A percentile compares a stretch with the other conserved stretches of the same genome.
Evolutionary conservation across 169 alveolate genomes (phyloP).

Genomic region (Pseudocohnilembus persalinus): DNA sequence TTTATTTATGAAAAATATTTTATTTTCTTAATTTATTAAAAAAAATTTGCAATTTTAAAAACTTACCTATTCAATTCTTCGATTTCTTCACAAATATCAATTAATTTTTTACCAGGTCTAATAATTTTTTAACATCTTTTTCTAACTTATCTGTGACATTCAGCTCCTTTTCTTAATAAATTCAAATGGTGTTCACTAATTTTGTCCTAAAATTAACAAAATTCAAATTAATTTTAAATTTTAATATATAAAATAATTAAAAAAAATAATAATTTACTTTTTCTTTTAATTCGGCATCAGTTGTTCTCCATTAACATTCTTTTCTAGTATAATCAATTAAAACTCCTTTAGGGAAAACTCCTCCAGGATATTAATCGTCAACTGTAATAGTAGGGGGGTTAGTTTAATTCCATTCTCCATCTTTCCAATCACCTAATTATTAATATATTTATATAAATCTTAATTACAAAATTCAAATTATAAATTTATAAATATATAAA

Average conservation of each 20-base stretch:
- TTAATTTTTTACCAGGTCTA: conserved; percentile 94
- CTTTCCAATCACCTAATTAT: conserved; percentile 65
- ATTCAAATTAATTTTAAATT: not conserved
- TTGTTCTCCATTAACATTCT: conserved; percentile 82
- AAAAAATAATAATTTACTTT: conserved; percentile 62
- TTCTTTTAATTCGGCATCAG: conserved; percentile 90
- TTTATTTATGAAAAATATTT: no score
- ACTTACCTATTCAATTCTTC: conserved; percentile 96
- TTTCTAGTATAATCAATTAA: conserved; percentile 83
- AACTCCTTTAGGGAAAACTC: conserved; percentile 87
- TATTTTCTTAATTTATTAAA: no score
- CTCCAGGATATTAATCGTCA: conserved; percentile 67
- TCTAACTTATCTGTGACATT: conserved; percentile 98
- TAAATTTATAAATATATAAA: not conserved
- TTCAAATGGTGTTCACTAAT: conserved; percentile 22
- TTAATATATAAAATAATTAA: not conserved
- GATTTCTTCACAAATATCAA: conserved; percentile 95
- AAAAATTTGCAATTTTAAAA: no score
- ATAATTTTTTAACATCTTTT: conserved; percentile 95
- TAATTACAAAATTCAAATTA: not conserved
- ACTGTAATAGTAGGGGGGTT: conserved; percentile 83
- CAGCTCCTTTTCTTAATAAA: conserved; percentile 98
- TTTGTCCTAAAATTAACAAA: not conserved
- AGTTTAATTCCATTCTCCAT: conserved; percentile 79
- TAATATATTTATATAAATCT: not conserved